A percentile compares a stretch with the other conserved stretches of the same genome.
These are phyloP conservation scores for Phytophthora idaei DNA, from an alignment of 352 stramenopile species.

Conservation along the genomic window DNA sequence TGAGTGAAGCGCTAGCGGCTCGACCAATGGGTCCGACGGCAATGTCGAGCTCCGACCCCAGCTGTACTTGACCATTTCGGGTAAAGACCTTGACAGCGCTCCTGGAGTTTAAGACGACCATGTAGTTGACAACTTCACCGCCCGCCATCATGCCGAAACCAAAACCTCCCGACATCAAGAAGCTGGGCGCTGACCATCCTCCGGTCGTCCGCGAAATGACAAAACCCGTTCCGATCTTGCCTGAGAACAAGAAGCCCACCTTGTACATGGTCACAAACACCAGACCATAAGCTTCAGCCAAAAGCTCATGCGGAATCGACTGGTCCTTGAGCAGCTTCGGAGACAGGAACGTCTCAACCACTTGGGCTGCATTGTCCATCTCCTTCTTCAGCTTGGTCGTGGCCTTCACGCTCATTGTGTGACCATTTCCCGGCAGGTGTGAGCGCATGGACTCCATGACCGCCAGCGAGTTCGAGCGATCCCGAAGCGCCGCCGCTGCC, in stretches of 20 bases:
- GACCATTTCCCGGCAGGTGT: conserved; percentile 29
- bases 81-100: conserved; percentile 83
- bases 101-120: conserved; percentile 78
- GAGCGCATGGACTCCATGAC: conserved; percentile 41
- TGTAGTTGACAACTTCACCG: conserved; percentile 82
- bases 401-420: conserved; percentile 66
- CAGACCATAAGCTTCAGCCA: conserved; percentile 75
- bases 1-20: conserved; percentile 66
- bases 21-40: conserved; percentile 72
- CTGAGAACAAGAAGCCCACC: conserved; percentile 77
- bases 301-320: conserved; percentile 78
- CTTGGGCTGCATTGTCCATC: conserved; percentile 63
- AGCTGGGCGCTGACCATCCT: conserved; percentile 78
- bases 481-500: conserved; percentile 44
- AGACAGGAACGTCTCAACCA: conserved; percentile 76
- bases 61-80: conserved; percentile 74
- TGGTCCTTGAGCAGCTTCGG: conserved; percentile 81
- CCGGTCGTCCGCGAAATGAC: conserved; percentile 72
- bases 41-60: conserved; percentile 77
- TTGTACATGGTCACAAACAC: conserved; percentile 88
- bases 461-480: conserved; percentile 66
- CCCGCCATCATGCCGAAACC: conserved; percentile 88
- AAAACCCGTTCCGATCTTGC: conserved; percentile 81
- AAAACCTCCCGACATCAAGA: conserved; percentile 70
- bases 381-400: conserved; percentile 65